phyloP scores from a whole-genome alignment of 2,329 filamentous ascomycete species.

The Colletotrichum phormii region DNA sequence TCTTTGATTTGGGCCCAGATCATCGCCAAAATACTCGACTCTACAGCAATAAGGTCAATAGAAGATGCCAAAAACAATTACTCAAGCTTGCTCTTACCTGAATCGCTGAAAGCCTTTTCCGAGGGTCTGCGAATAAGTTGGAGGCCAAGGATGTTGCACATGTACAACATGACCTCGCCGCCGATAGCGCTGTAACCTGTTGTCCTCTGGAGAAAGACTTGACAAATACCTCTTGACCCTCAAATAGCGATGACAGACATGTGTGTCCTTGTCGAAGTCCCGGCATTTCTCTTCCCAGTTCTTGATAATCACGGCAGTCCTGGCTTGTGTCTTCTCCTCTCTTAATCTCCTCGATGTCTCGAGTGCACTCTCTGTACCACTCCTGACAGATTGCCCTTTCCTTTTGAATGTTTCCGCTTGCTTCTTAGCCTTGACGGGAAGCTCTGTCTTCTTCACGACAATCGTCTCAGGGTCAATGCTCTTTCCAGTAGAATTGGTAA shows the following conservation, averaged over 20 bases:
- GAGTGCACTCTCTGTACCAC: constrained; percentile 52
- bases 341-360: constrained; percentile 49
- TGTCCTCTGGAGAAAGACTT: constrained; percentile 38
- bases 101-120: not conserved
- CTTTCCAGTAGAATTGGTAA: constrained; percentile 74
- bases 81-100: not conserved
- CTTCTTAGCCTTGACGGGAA: constrained; percentile 29
- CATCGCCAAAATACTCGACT: not conserved
- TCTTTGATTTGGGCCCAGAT: not conserved
- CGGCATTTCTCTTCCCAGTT: constrained; percentile 58
- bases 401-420: not conserved
- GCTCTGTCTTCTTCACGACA: constrained; percentile 53
- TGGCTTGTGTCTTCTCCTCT: constrained; percentile 46
- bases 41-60: not conserved
- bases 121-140: not conserved
- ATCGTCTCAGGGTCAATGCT: constrained; percentile 73
- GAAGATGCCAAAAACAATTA: not conserved
- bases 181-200: constrained; percentile 48
- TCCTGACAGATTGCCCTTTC: constrained; percentile 41
- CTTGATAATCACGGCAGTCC: constrained; percentile 46
- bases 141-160: constrained; percentile 47
- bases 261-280: constrained; percentile 58
- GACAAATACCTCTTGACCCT: constrained; percentile 60
- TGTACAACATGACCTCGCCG: constrained; percentile 49
- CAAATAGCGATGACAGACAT: constrained; percentile 57